phyloP scores from a whole-genome alignment of 345 rosid genomes.

The Limnanthes douglasii region DNA sequence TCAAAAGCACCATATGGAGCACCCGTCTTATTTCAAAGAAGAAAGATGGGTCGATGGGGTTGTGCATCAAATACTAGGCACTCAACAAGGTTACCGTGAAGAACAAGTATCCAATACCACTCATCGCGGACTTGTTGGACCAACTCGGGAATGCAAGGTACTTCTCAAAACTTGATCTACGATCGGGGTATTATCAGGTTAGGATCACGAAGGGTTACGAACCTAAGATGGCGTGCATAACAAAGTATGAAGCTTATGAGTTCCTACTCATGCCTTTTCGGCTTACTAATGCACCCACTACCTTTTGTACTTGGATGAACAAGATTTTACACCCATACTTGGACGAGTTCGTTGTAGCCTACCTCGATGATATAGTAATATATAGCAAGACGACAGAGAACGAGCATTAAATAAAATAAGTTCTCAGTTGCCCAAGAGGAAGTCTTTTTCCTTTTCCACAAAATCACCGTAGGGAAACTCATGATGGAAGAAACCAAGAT shows the following conservation, averaged over 20 bases:
- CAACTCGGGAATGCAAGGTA: not conserved
- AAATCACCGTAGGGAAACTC: not conserved
- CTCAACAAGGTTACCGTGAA: slow-evolving; percentile 8
- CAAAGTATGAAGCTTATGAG: slow-evolving; percentile 1
- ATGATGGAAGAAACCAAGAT: not conserved
- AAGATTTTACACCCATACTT: too few relatives aligned
- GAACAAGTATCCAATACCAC: not conserved
- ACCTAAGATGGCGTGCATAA: not conserved
- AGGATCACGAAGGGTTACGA: slow-evolving; percentile 3
- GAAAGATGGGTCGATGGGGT: too few relatives aligned
- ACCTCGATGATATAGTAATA: too few relatives aligned
- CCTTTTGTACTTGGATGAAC: not conserved
- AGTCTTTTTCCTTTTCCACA: not conserved
- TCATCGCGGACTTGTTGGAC: slow-evolving; percentile 1
- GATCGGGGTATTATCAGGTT: slow-evolving; percentile 5
- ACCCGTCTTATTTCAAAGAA: too few relatives aligned
- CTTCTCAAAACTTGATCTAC: slow-evolving; percentile 2
- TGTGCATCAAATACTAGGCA: too few relatives aligned
- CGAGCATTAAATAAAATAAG: not conserved
- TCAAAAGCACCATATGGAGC: too few relatives aligned
- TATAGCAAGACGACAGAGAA: too few relatives aligned
- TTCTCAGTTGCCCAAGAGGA: not conserved
- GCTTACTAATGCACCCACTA: not conserved
- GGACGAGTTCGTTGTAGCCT: too few relatives aligned
- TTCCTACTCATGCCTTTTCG: not conserved